phyloP scores from a whole-genome alignment of 257 asterid species.

The Solanum pinnatisectum region DNA sequence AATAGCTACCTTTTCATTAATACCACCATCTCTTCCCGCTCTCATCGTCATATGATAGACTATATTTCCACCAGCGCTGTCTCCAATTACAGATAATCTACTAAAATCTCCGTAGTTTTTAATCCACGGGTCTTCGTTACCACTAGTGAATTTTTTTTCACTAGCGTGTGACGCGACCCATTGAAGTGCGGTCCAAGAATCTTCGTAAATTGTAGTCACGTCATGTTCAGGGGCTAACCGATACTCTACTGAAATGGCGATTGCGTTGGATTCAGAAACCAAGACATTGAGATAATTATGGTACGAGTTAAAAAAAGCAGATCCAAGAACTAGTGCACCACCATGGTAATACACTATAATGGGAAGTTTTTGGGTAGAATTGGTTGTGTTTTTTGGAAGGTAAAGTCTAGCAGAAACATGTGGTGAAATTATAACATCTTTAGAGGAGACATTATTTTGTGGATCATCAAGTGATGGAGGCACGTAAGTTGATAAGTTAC shows the following conservation, averaged over 20 bases:
- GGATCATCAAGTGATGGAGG: constrained; percentile 9
- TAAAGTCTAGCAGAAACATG: constrained; percentile 23
- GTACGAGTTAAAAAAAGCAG: constrained; percentile 5
- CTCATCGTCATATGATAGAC: constrained; percentile 16
- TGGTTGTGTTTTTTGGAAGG: constrained; percentile 3
- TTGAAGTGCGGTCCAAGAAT: constrained; percentile 19
- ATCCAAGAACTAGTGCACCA: constrained; percentile 17
- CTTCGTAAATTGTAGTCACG: constrained; percentile 12
- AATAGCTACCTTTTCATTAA: background rate
- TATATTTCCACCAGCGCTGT: constrained; percentile 22
- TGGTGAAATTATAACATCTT: constrained; percentile 14
- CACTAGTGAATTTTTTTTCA: background rate
- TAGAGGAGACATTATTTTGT: constrained; percentile 11
- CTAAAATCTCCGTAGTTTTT: constrained; percentile 4
- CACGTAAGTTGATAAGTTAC: background rate
- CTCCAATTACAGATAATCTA: constrained; percentile 11
- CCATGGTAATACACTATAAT: constrained; percentile 21
- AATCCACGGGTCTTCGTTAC: background rate
- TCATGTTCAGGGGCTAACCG: constrained; percentile 25
- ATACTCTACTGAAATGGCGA: constrained; percentile 19
- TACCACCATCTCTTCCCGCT: background rate
- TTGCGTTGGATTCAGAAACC: background rate
- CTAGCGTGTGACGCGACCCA: constrained; percentile 13
- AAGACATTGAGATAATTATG: background rate
- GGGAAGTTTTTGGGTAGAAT: constrained; percentile 4